phyloP scores from a whole-genome alignment of 352 stramenopile species.

The Phytophthora cactorum region DNA sequence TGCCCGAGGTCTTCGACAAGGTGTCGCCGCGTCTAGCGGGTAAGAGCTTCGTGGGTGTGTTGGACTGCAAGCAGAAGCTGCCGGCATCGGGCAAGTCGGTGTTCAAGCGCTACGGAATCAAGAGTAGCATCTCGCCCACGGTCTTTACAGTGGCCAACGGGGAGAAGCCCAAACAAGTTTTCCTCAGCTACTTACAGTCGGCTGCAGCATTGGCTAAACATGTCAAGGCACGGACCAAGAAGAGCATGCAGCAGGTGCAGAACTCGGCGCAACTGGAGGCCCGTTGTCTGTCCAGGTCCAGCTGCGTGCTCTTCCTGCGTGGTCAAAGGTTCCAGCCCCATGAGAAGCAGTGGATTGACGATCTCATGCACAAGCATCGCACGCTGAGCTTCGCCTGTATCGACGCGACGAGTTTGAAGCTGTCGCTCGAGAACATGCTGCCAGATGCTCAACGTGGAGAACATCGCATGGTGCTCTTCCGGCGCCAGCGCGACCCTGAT shows the following conservation, averaged over 20 bases:
- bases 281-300: constrained; percentile 67
- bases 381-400: constrained; percentile 75
- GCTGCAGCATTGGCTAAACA: constrained; percentile 65
- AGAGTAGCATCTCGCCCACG: constrained; percentile 63
- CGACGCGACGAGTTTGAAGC: constrained; percentile 65
- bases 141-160: constrained; percentile 85
- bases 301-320: constrained; percentile 73
- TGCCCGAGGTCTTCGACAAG: constrained; percentile 79
- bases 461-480: constrained; percentile 78
- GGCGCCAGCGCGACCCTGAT: constrained; percentile 44
- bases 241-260: constrained; percentile 60
- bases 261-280: constrained; percentile 70
- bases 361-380: constrained; percentile 62
- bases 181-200: constrained; percentile 68
- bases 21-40: constrained; percentile 58
- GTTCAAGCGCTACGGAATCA: constrained; percentile 67
- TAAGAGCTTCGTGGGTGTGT: constrained; percentile 67
- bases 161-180: constrained; percentile 78
- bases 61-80: constrained; percentile 77
- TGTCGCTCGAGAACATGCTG: constrained; percentile 73
- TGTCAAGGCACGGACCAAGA: constrained; percentile 61
- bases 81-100: constrained; percentile 62
- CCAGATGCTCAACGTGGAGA: constrained; percentile 45
- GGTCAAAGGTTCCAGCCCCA: constrained; percentile 60
- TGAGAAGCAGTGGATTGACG: constrained; percentile 78